Evolutionary conservation across 805 yeast species (phyloP), one percentile per base, ranked within the genome.

Genomic region (Wickerhamomyces hampshirensis): DNA sequence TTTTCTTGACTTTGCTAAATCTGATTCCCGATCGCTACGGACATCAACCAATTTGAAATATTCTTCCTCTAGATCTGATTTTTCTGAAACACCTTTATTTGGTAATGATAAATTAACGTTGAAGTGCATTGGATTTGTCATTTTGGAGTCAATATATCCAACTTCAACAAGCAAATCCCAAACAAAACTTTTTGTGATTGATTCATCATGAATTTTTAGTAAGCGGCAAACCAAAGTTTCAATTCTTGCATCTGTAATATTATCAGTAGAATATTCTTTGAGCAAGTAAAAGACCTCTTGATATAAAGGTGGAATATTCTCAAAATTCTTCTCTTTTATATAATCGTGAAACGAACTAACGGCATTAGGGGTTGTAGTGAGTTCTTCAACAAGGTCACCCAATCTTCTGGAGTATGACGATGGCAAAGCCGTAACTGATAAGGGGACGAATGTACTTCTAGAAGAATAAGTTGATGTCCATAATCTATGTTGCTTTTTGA

Each of bases 191-290:
- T 69, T 65, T 1, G 82, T 71, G 31, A 76, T 70, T 36, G 62
- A 44, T 14, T 55, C 50, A 31, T 55, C 59, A 5, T 51, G 31
- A 1, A 37, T 35, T 28, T 64, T 55, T 43, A 65, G 58, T 13
- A 64, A 34, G 29, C 63, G 65, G 13, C 73, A 53, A 13, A 78
- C 59, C 16, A 73, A 54, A 0, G 85, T 69, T 35, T 72, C 77
- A 6, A 71, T 55, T 3, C 61, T 64, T 15, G 70, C 67, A 49
- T 74, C 69, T 13, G 60, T 51, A 23, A 71, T 49, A 31, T 78
- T 76, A 0, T 78, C 81, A 6, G 75, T 72, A 3, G 75, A 67
- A 51, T 74, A 81, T 28, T 74, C 73, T 40, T 69, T 71, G 36
- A 82, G 51, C 31, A 80, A 43, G 15, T 59, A 61, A 11, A 79